Percentiles rank a stretch among this genome's conserved stretches.
phyloP scores from a whole-genome alignment of 2,329 filamentous ascomycete genomes.

The Tolypocladium endophyticum region DNA sequence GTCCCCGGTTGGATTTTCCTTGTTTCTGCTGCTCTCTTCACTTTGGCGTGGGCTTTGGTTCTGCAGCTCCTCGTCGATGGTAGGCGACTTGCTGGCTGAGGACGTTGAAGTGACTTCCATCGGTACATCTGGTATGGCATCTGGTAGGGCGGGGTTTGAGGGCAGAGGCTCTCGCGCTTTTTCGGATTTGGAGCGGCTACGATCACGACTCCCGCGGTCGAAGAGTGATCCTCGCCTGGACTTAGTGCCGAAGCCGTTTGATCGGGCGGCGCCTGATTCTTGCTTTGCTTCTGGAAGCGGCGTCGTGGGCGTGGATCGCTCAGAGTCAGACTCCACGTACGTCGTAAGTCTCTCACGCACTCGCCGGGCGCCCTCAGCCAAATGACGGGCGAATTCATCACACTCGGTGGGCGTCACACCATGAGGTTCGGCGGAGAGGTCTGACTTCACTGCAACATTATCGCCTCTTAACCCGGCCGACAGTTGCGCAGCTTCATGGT shows the following conservation, averaged over 20 bases:
- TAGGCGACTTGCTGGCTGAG: slow-evolving; percentile 24
- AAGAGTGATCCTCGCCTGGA: slow-evolving; percentile 57
- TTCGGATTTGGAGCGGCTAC: slow-evolving; percentile 41
- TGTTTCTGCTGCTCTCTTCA: neutral
- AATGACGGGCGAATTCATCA: slow-evolving; percentile 63
- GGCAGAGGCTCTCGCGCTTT: slow-evolving; percentile 50
- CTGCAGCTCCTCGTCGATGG: slow-evolving; percentile 3
- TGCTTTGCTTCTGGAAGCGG: slow-evolving; percentile 25
- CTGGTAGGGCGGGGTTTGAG: slow-evolving; percentile 12
- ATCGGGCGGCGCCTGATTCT: slow-evolving; percentile 22
- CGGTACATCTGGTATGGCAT: slow-evolving; percentile 6
- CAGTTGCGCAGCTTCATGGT: slow-evolving; percentile 15
- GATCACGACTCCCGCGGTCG: slow-evolving; percentile 29
- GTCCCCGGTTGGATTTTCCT: slow-evolving; percentile 9
- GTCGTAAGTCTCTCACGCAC: slow-evolving; percentile 65
- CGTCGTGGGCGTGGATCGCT: slow-evolving; percentile 15
- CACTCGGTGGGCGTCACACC: slow-evolving; percentile 30
- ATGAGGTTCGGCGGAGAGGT: neutral
- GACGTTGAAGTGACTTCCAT: slow-evolving; percentile 28
- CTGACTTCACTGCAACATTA: neutral
- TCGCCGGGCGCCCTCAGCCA: slow-evolving; percentile 58
- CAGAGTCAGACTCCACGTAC: slow-evolving; percentile 53
- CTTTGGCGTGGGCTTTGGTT: neutral
- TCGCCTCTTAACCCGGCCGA: neutral
- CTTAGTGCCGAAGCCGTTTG: slow-evolving; percentile 56